Evolutionary conservation across 2,329 filamentous ascomycete species (phyloP), one percentile per base, ranked within the genome.

Genomic region (Penicillium thymicola): DNA sequence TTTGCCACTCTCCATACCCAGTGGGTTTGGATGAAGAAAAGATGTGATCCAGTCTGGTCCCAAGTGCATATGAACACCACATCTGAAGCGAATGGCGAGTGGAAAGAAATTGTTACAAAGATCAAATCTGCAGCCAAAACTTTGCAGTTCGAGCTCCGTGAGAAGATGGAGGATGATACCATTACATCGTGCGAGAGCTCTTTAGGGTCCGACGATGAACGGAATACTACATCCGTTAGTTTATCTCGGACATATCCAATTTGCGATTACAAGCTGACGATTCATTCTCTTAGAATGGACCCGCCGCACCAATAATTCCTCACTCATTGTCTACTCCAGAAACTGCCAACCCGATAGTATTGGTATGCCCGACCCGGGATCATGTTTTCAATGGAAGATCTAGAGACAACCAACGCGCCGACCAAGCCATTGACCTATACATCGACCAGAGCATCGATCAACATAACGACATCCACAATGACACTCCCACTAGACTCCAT

Each of bases 31-130:
- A 55, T 75, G 51, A 56, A 47, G 13, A 18, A 50, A 0, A 25
- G 43, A 0, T 47, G 59, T 0, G 44, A 70, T 25, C 40, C 43
- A 0, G 55, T 71, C 0, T 75, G 66, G 67, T 42, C 51, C 0
- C 46, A 62, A 21, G 67, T 73, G 0, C 64, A 72, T 16, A 27
- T 59, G 0, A 51, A 55, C 1, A 64, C 65, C 0, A 40, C 55
- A 5, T 71, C 67, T 34, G 41, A 47, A 2, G 58, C 23, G 0
- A 44, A 56, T 34, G 58, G n/a, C 1, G 41, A 51, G 6, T 68
- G 65, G 70, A 45, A 34, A 1, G 23, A 54, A 1, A 44, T 58
- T 0, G 48, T 66, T 5, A n/a, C 27, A n/a, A 48, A 9, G 5
- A 70, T 67, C 16, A 58, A 50, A 10, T 41, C 44, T 8, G 59